A percentile compares a stretch with the other conserved stretches of the same genome.
Evolutionary conservation across 2,329 filamentous ascomycete genomes (phyloP).

Genomic region (Botrytis galanthina): DNA sequence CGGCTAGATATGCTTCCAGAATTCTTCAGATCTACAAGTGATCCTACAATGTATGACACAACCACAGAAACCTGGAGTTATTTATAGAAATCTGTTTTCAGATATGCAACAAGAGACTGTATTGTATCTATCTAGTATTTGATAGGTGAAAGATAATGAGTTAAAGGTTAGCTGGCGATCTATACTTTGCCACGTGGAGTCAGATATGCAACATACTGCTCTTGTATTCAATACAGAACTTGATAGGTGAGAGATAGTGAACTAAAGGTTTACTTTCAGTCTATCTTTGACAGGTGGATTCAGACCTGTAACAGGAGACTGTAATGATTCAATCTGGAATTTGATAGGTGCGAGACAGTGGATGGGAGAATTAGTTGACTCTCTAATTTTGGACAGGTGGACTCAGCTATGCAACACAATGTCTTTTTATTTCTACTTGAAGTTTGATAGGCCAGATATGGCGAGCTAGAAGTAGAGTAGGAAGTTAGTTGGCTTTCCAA

Average conservation of each 20-base stretch:
- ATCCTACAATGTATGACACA: no score
- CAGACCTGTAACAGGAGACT: background rate
- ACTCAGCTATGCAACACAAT: background rate
- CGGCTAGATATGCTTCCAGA: no score
- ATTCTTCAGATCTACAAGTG: no score
- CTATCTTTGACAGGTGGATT: background rate
- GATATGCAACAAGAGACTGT: background rate
- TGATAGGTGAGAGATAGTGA: background rate
- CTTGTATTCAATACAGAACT: no score
- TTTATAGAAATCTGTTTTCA: background rate
- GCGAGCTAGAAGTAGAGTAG: background rate
- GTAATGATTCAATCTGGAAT: background rate
- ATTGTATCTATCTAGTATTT: background rate
- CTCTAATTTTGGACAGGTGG: background rate
- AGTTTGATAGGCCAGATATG: background rate
- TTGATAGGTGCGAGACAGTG: background rate
- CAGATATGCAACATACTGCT: background rate
- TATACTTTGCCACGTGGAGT: background rate
- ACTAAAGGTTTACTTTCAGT: no score
- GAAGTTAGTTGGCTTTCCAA: background rate
- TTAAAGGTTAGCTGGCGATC: background rate
- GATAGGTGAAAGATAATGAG: background rate
- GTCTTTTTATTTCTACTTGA: fast-evolving
- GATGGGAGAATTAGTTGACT: background rate
- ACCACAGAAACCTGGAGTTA: no score